Percentiles rank a stretch among this genome's conserved stretches.
These are phyloP conservation scores for Cyclotella atomus DNA, from an alignment of 108 stramenopile genomes.

Conservation along the genomic window DNA sequence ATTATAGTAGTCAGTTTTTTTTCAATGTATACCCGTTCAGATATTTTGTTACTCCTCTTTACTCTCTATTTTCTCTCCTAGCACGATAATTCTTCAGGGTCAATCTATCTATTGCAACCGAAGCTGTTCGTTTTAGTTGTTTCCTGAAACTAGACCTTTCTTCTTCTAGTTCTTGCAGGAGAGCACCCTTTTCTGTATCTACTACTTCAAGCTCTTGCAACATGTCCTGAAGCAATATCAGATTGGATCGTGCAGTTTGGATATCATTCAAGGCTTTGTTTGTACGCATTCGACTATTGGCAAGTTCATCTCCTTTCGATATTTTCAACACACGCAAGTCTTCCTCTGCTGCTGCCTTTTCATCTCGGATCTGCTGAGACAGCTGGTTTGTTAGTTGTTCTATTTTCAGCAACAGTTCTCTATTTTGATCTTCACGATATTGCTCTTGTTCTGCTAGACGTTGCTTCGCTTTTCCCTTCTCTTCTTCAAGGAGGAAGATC, in stretches of 20 bases:
- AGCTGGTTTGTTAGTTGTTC: constrained; percentile 26
- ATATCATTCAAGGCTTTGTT: constrained; percentile 34
- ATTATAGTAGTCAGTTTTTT: no score
- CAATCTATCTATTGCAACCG: constrained; percentile 18
- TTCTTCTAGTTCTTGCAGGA: constrained; percentile 21
- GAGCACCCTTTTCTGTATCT: constrained; percentile 13
- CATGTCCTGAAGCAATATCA: constrained; percentile 19
- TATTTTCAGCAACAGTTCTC: constrained; percentile 15
- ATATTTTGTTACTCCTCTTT: not conserved
- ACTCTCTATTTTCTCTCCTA: not conserved
- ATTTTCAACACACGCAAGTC: constrained; percentile 24
- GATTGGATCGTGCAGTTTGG: constrained; percentile 21
- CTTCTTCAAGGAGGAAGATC: constrained; percentile 14
- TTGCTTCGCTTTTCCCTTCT: constrained; percentile 10
- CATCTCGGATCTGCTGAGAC: constrained; percentile 22
- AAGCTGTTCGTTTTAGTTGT: constrained; percentile 24
- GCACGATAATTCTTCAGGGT: constrained; percentile 20
- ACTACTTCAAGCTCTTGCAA: constrained; percentile 15
- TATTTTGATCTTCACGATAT: constrained; percentile 19
- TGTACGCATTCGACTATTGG: constrained; percentile 14
- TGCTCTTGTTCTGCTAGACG: constrained; percentile 25
- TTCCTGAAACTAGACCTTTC: constrained; percentile 45
- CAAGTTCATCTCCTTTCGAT: constrained; percentile 25
- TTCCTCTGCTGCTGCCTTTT: constrained; percentile 18
- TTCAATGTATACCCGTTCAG: no score